Conservation (phyloP, 73 alveolate species). For the Paramecium biaurelia region DNA sequence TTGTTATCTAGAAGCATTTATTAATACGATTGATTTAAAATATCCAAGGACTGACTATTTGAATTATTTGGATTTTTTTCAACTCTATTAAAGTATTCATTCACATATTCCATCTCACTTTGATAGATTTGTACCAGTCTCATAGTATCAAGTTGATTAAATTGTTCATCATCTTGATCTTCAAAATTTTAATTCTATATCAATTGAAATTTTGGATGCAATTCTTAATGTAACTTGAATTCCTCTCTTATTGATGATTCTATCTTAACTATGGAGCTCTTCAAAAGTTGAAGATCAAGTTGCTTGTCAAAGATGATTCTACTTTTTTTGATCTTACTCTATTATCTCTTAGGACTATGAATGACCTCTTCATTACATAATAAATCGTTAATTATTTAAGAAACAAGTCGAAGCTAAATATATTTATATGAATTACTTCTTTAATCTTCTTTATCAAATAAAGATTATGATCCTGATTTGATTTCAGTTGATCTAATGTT, state of each 20-base stretch:
- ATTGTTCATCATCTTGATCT: not conserved
- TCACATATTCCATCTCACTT: not conserved
- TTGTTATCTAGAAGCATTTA: not conserved
- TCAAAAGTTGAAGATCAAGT: not conserved
- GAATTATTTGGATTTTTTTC: not conserved
- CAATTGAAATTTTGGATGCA: not conserved
- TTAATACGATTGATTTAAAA: not conserved
- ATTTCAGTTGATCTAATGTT: not conserved
- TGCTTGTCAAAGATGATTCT: not conserved
- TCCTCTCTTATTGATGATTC: not conserved
- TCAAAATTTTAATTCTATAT: not conserved
- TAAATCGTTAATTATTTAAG: not conserved
- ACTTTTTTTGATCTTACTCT: not conserved
- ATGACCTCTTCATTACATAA: not conserved
- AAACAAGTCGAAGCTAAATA: not conserved
- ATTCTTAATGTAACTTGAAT: not conserved
- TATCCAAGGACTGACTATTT: not conserved
- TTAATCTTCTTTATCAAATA: not conserved
- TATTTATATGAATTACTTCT: not conserved
- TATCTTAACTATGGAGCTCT: not conserved
- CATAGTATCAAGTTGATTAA: not conserved
- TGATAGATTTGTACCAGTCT: not conserved
- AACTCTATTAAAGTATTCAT: not conserved
- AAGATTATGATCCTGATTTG: not conserved
- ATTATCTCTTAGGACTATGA: not conserved